Evolutionary conservation across 441 rosid species (phyloP), one percentile per base, ranked within the genome.

Genomic region (Erysimum pusillum): DNA sequence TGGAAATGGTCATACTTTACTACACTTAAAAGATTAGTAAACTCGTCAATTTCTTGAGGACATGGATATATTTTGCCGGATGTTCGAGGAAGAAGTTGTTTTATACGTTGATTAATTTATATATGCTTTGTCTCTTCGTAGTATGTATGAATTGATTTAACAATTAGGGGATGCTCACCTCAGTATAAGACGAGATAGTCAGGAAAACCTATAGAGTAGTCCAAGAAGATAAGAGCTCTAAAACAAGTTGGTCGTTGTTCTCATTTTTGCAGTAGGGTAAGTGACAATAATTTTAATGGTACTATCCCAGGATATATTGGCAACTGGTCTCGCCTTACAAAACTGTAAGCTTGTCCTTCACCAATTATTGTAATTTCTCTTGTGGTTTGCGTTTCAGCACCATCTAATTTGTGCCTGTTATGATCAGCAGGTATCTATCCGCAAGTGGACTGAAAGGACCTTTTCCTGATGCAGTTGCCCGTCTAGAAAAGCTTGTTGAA

Each of bases 361-460:
- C 1, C n/a, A n/a, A n/a, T n/a, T n/a, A n/a, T n/a, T n/a, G n/a
- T 25, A 1, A 25, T 25, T 25, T 25, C 1, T 54, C 28, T 2
- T 31, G 17, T 7, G 20, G 28, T 36, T 15, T 38, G 8, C 28
- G 2, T 25, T n/a, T n/a, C n/a, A n/a, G n/a, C n/a, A 2, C 1
- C 0, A 2, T 60, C 17, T 56, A 31, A 46, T 0, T 3, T 35
- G 25, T 53, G 9, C 22, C n/a, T 3, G 28, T 25, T 63, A 13
- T 76, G 64, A 20, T 52, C 14, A 44, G 14, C 65, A 77, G 80
- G 48, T 11, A 25, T 63, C 17, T 77, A 13, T 28, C 28, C 7
- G 76, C 77, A 22, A 77, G 77, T 66, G 81, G 81, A 51, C 69
- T 77, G 12, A 72, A 41, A 58, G 81, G 77, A 59, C 81, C 81